Conservation (phyloP, 148 eudicot species). For the Rhododendron molle region DNA sequence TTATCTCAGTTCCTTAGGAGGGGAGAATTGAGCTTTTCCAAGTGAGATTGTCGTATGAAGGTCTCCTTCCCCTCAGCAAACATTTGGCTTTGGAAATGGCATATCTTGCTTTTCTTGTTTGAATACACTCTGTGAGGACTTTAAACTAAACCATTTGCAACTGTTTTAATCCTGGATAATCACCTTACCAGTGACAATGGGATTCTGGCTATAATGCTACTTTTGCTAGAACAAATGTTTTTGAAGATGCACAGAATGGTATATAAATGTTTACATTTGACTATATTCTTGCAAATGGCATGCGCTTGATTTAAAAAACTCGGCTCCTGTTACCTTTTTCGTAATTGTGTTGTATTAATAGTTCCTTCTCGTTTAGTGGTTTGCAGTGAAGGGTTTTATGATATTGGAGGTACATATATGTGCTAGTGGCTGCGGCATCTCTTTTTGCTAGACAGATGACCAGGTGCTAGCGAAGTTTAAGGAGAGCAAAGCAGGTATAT, state of each 20-base stretch:
- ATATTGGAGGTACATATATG: slow-evolving; percentile 17
- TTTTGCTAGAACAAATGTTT: not conserved
- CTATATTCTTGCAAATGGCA: not conserved
- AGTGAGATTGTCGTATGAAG: not conserved
- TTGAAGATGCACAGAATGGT: not conserved
- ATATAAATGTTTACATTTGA: not conserved
- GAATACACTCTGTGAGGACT: not conserved
- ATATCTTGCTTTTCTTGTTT: not conserved
- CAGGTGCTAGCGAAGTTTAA: slow-evolving; percentile 12
- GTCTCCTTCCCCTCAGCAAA: not conserved
- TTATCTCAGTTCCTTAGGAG: not conserved
- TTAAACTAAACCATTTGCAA: not conserved
- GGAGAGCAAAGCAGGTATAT: not conserved
- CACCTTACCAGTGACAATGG: not conserved
- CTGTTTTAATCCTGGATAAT: not conserved
- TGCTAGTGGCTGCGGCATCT: slow-evolving; percentile 22
- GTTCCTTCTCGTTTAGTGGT: slow-evolving; percentile 5
- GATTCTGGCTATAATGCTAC: not conserved
- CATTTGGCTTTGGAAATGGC: not conserved
- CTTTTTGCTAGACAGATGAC: slow-evolving; percentile 16
- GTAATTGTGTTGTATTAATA: not conserved
- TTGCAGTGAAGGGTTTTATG: slow-evolving; percentile 27
- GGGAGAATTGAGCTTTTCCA: not conserved
- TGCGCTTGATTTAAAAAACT: not conserved
- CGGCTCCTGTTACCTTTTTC: not conserved